phyloP scores from a whole-genome alignment of 2,329 filamentous ascomycete species.

The Penicillium hesseltinei region DNA sequence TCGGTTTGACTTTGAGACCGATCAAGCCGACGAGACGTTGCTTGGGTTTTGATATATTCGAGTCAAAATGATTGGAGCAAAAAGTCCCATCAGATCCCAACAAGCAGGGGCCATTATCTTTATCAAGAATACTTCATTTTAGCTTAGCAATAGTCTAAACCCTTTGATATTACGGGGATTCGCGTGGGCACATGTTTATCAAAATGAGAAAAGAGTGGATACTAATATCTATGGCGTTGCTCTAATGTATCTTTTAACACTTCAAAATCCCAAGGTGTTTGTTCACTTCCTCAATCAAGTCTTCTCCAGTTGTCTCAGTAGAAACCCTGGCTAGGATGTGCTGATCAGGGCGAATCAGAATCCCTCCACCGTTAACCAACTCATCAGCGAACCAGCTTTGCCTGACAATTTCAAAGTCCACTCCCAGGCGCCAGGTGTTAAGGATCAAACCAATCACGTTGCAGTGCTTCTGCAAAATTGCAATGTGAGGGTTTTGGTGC shows the following conservation, averaged over 20 bases:
- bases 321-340: conserved; percentile 29
- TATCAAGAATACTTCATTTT: neutral
- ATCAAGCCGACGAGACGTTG: conserved; percentile 34
- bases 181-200: neutral
- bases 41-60: conserved; percentile 13
- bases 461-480: neutral
- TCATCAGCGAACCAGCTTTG: conserved; percentile 11
- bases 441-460: neutral
- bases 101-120: neutral
- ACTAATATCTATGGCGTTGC: neutral
- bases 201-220: neutral
- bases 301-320: neutral
- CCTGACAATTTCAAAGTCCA: neutral
- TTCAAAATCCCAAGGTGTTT: conserved; percentile 1
- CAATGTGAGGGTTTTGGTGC: neutral
- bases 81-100: neutral
- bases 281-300: neutral
- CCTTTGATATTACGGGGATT: neutral
- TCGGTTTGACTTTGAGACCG: conserved; percentile 55
- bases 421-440: neutral
- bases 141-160: neutral
- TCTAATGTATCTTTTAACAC: neutral
- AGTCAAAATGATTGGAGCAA: neutral
- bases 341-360: conserved; percentile 42
- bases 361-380: conserved; percentile 26